Evolutionary conservation across 2,329 filamentous ascomycete genomes (phyloP).

Genomic region (Hypocreales sp.): DNA sequence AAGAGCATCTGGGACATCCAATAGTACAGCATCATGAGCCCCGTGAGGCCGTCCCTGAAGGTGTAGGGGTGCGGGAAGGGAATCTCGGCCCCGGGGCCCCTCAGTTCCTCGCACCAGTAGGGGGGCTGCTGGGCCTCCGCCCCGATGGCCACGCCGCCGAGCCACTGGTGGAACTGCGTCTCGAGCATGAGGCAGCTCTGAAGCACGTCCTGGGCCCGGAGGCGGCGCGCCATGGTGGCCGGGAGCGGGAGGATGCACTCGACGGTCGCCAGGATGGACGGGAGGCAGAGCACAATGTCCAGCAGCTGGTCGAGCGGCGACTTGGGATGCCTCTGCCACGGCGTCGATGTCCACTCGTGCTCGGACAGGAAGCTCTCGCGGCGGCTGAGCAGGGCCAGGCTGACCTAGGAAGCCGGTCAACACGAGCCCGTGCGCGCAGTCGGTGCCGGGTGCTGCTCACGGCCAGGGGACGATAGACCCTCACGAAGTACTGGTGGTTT

Average conservation of each 20-base stretch:
- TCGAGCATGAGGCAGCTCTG: slow-evolving; percentile 31
- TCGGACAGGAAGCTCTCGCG: slow-evolving; percentile 33
- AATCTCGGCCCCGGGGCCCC: slow-evolving; percentile 13
- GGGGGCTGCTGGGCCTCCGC: slow-evolving; percentile 14
- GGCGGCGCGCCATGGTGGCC: slow-evolving; percentile 23
- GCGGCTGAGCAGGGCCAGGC: slow-evolving; percentile 31
- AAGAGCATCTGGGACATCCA: slow-evolving; percentile 36
- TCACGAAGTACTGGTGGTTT: slow-evolving; percentile 40
- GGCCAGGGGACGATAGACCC: slow-evolving; percentile 35
- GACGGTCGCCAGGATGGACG: slow-evolving; percentile 27
- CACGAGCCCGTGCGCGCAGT: background rate
- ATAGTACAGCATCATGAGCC: slow-evolving; percentile 34
- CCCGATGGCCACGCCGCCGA: slow-evolving; percentile 12
- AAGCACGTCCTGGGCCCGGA: slow-evolving; percentile 32
- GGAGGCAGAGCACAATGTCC: slow-evolving; percentile 31
- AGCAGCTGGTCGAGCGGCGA: slow-evolving; percentile 34
- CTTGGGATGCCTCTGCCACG: slow-evolving; percentile 36
- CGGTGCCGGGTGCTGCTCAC: slow-evolving; percentile 20
- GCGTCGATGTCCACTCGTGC: slow-evolving; percentile 33
- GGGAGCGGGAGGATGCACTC: slow-evolving; percentile 25
- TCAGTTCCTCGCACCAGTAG: slow-evolving; percentile 23
- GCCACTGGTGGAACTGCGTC: slow-evolving; percentile 31
- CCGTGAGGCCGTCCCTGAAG: slow-evolving; percentile 27
- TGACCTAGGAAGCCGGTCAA: slow-evolving; percentile 18
- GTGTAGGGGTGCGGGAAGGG: slow-evolving; percentile 29